These are phyloP conservation scores for Vanrija humicola DNA, from an alignment of 1,284 basidiomycete species.

Conservation along the genomic window DNA sequence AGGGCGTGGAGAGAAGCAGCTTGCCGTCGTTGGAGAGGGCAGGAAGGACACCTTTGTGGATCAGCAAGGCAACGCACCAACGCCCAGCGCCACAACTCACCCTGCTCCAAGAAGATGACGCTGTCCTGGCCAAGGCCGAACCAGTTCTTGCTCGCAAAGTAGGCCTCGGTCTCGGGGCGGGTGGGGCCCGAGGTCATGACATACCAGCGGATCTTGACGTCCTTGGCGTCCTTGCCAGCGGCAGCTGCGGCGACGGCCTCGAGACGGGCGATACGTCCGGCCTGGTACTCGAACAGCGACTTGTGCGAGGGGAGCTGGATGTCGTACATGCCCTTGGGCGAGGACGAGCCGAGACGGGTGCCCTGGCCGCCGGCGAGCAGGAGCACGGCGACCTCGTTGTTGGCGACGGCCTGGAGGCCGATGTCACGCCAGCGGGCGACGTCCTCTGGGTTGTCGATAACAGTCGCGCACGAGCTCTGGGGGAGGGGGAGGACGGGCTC, in stretches of 20 bases:
- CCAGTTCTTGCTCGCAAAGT: slow-evolving; percentile 72
- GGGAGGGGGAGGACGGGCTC: slow-evolving; percentile 61
- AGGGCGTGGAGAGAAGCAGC: slow-evolving; percentile 76
- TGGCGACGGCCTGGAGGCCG: slow-evolving; percentile 76
- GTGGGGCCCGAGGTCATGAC: slow-evolving; percentile 99
- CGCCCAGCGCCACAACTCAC: slow-evolving; percentile 52
- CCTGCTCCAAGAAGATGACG: slow-evolving; percentile 96
- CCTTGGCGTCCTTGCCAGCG: slow-evolving; percentile 55
- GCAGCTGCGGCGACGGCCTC: slow-evolving; percentile 67
- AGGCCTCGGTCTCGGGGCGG: slow-evolving; percentile 75
- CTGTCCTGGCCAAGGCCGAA: slow-evolving; percentile 80
- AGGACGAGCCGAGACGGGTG: slow-evolving; percentile 83
- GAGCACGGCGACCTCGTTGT: slow-evolving; percentile 82
- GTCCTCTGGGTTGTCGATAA: slow-evolving; percentile 57
- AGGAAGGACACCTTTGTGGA: slow-evolving; percentile 75
- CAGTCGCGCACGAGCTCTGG: slow-evolving; percentile 63
- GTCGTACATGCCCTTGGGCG: slow-evolving; percentile 97
- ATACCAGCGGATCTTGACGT: slow-evolving; percentile 83
- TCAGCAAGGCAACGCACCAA: slow-evolving; percentile 9
- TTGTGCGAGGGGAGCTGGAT: slow-evolving; percentile 90
- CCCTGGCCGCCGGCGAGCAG: slow-evolving; percentile 99
- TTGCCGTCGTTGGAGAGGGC: slow-evolving; percentile 93
- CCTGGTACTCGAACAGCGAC: slow-evolving; percentile 93
- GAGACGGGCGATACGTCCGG: slow-evolving; percentile 82
- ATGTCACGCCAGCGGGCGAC: slow-evolving; percentile 65